These are phyloP conservation scores for Pelargonium myrrhifolium DNA, from an alignment of 441 rosid species.

Conservation along the genomic window DNA sequence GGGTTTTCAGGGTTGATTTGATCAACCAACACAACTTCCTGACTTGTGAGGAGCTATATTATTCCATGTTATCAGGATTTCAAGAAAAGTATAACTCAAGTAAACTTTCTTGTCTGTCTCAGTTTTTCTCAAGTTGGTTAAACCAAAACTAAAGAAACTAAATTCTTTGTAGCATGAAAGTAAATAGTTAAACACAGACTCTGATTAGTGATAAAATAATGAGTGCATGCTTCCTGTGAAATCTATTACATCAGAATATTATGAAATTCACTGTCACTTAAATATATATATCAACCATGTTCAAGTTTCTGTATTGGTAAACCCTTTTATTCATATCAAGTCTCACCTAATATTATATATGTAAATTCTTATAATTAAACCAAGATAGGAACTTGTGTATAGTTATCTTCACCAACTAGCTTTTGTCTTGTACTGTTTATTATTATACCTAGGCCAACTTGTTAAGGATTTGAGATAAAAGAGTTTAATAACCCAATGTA, in stretches of 20 bases:
- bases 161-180: too few relatives aligned
- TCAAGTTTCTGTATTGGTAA: too few relatives aligned
- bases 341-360: too few relatives aligned
- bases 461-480: background rate
- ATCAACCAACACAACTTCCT: slow-evolving; percentile 24
- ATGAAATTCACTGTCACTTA: background rate
- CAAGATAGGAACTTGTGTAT: background rate
- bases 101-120: background rate
- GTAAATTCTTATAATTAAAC: background rate
- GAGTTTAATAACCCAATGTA: background rate
- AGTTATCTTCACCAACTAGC: slow-evolving; percentile 16
- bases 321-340: too few relatives aligned
- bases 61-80: background rate
- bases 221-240: too few relatives aligned
- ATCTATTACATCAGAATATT: background rate
- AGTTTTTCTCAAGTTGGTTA: background rate
- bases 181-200: too few relatives aligned
- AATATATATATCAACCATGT: too few relatives aligned
- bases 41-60: too few relatives aligned
- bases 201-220: too few relatives aligned
- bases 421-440: background rate
- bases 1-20: slow-evolving; percentile 19
- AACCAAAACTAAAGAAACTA: background rate
- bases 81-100: background rate
- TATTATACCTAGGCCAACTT: background rate